Evolutionary conservation across 257 asterid genomes (phyloP), one percentile per base, ranked within the genome.

Genomic region (Fraxinus americana): DNA sequence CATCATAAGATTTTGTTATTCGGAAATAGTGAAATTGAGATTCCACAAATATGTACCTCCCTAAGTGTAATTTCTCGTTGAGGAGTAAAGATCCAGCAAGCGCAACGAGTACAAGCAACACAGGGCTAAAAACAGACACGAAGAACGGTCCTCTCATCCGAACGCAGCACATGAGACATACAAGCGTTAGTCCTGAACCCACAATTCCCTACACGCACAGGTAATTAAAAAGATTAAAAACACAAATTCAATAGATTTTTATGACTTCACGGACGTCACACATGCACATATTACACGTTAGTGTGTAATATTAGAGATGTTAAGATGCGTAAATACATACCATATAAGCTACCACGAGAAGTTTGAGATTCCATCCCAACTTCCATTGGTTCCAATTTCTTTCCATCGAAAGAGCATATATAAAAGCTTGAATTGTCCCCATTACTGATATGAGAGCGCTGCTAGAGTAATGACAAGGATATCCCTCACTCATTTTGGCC

Each of bases 401-500:
- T 52, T 85, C 97, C 21, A 57, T 5, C 9, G 86, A 87, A 35
- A 92, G 72, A 4, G 97, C 97, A 63, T 78, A 81, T 5, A 80
- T 72, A 41, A 80, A 75, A 1, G 92, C 81, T 82, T 92, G 98
- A 36, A 92, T 0, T 3, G 89, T 72, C 35, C 97, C 97, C 87
- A 92, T 85, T 2, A 81, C 6, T 69, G 88, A 78, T 21, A 91
- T 83, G 14, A 94, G 77, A 34, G 96, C 92, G 0, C 96, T 87
- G 90, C 95, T 91, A 9, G 98, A 91, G 69, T 90, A 90, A 68
- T 80, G 92, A 23, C 88, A 92, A 19, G 98, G 98, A 61, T 87
- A 94, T 27, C 17, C 43, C 72, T 85, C 63, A 38, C 90, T 85
- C 87, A 90, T 80, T 65, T 90, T 88, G 2, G 98, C 82, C 97